Base-by-base conservation (phyloP, 2,329 filamentous ascomycete species). In the Corniculantispora saksenae region DNA sequence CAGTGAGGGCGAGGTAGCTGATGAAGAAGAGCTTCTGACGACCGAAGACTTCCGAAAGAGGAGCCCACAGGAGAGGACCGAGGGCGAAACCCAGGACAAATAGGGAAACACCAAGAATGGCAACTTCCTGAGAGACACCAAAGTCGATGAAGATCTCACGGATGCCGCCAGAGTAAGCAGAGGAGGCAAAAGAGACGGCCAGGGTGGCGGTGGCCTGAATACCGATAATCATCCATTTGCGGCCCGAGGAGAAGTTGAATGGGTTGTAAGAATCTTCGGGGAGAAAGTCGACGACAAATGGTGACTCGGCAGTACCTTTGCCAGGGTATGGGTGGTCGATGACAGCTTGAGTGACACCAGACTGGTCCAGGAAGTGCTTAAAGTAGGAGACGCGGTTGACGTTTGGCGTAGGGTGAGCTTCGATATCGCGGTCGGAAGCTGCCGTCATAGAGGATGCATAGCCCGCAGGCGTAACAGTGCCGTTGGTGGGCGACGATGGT, bases 261-360 rank as follows among this genome's bases (percentile, higher is more conserved):
- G 90, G 89, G 74, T 93, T 90, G 68, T 86, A 84, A 12, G 84
- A 83, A 73, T 93, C 91, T 61, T 86, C 76, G 21, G 85, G 83
- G 25, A 91, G 83, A 78, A 89, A 93, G 63, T 86, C 84, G 68
- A 93, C 89, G 38, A 88, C 77, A 68, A 85, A 93, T 1, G 91
- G 91, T 48, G 89, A 86, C 51, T 89, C 85, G 10, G 81, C 74
- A 2, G 90, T 93, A 66, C 91, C 91, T 15, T 82, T 75, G 29
- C 89, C 89, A 19, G 76, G 72, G 70, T 90, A 91, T 3, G 77
- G 73, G 74, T 85, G 80, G 59, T 84, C 78, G 54, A 88, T 75
- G 10, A 89, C 83, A 61, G 83, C 82, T 55, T 83, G 79, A 0
- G 83, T 88, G 59, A 91, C 77, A 53, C 83, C 84, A 29, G 82